Percentiles rank a stretch among this genome's conserved stretches.
These are phyloP conservation scores for Rhizoclosmatium globosum DNA, from an alignment of 192 early-diverging fungal species.

Conservation along the genomic window DNA sequence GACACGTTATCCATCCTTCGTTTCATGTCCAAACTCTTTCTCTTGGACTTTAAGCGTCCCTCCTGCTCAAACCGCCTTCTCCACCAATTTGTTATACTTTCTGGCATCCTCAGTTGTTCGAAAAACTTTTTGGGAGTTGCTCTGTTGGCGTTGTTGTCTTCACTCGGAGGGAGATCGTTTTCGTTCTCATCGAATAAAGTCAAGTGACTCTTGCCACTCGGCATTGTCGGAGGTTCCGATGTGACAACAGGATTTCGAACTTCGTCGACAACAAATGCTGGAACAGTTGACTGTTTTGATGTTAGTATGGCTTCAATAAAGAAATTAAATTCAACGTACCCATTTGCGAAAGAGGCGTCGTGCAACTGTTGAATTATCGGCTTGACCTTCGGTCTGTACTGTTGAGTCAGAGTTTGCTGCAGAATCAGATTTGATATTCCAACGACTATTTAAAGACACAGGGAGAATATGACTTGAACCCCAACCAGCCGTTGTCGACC, in stretches of 20 bases:
- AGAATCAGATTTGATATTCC: background rate
- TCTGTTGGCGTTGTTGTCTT: background rate
- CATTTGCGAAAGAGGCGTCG: conserved; percentile 10
- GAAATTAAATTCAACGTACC: background rate
- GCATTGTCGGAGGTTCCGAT: background rate
- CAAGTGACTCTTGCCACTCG: background rate
- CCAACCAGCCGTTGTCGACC: background rate
- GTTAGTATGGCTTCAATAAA: background rate
- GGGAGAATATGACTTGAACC: background rate
- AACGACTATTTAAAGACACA: conserved; percentile 8
- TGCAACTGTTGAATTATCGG: conserved; percentile 2
- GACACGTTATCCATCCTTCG: background rate
- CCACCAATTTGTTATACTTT: conserved; percentile 15
- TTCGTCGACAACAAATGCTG: conserved; percentile 17
- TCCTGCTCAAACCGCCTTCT: conserved; percentile 24
- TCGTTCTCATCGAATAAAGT: background rate
- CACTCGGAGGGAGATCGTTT: background rate
- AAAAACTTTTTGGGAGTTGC: background rate
- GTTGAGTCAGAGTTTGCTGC: background rate
- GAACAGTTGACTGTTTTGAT: conserved; percentile 23
- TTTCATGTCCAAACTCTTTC: background rate
- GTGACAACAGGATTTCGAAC: background rate
- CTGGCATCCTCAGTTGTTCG: background rate
- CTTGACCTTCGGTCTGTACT: background rate
- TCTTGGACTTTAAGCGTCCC: background rate